phyloP scores from a whole-genome alignment of 164 flowering plant species.

The Umbilicus rupestris region DNA sequence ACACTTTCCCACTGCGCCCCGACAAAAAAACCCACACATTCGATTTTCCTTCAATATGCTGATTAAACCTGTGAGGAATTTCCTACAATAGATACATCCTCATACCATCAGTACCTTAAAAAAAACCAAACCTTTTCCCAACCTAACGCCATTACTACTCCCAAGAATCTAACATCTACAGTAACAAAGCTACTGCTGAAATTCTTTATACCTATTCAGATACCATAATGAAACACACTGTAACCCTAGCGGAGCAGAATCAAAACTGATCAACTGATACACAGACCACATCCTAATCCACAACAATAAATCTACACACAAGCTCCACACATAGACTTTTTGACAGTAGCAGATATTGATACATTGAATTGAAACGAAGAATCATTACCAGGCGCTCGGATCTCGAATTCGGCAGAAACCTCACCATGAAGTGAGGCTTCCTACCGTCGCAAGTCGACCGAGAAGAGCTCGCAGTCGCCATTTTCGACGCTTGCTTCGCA shows the following conservation, averaged over 20 bases:
- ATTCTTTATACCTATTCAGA: background rate
- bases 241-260: background rate
- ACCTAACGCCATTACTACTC: background rate
- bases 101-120: conserved; percentile 2
- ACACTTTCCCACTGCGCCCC: conserved; percentile 50
- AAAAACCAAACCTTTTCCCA: background rate
- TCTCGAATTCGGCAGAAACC: conserved; percentile 18
- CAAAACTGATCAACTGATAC: background rate
- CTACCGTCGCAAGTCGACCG: conserved; percentile 10
- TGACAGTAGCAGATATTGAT: background rate
- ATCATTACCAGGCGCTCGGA: conserved; percentile 22
- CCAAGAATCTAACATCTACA: background rate
- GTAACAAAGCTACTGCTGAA: too few species aligned
- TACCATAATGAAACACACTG: background rate
- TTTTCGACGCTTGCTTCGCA: background rate
- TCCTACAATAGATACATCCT: conserved; percentile 14
- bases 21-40: conserved; percentile 27
- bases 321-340: too few species aligned
- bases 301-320: background rate
- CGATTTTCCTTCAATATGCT: conserved; percentile 22
- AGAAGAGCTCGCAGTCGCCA: conserved; percentile 6
- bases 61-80: conserved; percentile 21
- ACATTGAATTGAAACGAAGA: background rate
- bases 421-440: conserved; percentile 23
- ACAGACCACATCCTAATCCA: background rate